phyloP scores from a whole-genome alignment of 306 rosid species.

The Malus sieversii region DNA sequence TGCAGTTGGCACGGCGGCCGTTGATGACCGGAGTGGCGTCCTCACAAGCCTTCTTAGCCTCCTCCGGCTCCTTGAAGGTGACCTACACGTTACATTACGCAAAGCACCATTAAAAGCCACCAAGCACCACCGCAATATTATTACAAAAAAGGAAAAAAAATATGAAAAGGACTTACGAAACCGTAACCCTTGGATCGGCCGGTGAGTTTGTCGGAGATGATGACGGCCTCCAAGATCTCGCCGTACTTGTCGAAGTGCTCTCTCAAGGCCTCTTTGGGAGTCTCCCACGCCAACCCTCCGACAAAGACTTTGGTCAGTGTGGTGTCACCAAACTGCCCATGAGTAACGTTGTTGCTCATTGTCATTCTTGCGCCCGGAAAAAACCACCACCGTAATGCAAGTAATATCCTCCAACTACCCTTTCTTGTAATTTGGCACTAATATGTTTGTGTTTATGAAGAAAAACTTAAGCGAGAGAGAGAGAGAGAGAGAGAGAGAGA shows the following conservation, averaged over 20 bases:
- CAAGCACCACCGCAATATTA: too few species aligned
- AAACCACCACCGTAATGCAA: not conserved
- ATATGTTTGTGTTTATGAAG: not conserved
- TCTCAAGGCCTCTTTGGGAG: slow-evolving; percentile 64
- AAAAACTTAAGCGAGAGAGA: not conserved
- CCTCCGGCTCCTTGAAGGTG: slow-evolving; percentile 70
- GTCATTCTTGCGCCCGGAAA: slow-evolving; percentile 12
- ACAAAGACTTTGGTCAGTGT: slow-evolving; percentile 77
- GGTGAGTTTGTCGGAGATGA: slow-evolving; percentile 72
- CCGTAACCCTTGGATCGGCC: slow-evolving; percentile 97
- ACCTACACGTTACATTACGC: slow-evolving; percentile 28
- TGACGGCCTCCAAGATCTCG: slow-evolving; percentile 81
- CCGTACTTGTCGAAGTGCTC: slow-evolving; percentile 69
- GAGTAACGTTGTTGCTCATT: slow-evolving; percentile 24
- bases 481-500: not conserved
- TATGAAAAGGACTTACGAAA: slow-evolving; percentile 40
- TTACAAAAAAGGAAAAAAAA: not conserved
- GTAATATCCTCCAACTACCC: not conserved
- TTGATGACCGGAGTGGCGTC: slow-evolving; percentile 65
- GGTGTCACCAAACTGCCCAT: slow-evolving; percentile 63
- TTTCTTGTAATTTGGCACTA: not conserved
- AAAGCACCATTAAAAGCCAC: not conserved
- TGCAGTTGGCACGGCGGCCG: slow-evolving; percentile 80
- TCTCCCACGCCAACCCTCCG: slow-evolving; percentile 87
- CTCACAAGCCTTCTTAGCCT: slow-evolving; percentile 85